Percentiles rank a stretch among this genome's conserved stretches.
Conservation (phyloP, 495 filamentous ascomycete species). For the Venustampulla echinocandica region DNA sequence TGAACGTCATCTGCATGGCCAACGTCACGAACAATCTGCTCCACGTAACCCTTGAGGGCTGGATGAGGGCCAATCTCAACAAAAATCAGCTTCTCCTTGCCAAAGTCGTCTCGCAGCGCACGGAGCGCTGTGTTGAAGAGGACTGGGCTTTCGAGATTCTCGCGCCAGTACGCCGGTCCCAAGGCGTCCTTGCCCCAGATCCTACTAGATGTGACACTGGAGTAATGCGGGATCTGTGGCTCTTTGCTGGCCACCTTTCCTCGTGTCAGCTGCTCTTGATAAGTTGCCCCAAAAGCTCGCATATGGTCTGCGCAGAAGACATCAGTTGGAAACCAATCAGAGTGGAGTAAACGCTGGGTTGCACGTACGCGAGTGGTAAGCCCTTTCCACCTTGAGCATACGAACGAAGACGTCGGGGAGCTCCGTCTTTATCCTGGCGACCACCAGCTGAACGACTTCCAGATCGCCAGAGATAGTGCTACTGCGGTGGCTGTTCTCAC, state of each 20-base stretch:
- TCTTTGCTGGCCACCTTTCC: background rate
- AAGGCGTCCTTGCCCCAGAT: slow-evolving; percentile 15
- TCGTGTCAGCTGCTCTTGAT: background rate
- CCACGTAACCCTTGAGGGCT: slow-evolving; percentile 51
- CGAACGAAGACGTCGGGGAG: slow-evolving; percentile 36
- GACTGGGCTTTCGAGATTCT: slow-evolving; percentile 45
- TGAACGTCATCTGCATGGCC: slow-evolving; percentile 26
- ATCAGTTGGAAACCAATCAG: too few relatives aligned
- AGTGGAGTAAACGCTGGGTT: too few relatives aligned
- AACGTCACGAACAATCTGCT: slow-evolving; percentile 32
- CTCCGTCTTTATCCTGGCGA: slow-evolving; percentile 32
- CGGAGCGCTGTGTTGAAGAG: slow-evolving; percentile 28
- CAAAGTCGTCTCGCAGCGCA: background rate
- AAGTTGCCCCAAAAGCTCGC: too few relatives aligned
- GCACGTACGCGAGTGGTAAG: slow-evolving; percentile 40
- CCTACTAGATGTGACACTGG: slow-evolving; percentile 27
- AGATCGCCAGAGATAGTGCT: slow-evolving; percentile 50
- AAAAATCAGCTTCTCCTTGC: background rate
- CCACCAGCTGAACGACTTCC: slow-evolving; percentile 35
- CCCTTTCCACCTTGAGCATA: slow-evolving; percentile 40
- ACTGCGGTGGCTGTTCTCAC: slow-evolving; percentile 49
- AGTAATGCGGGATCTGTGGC: slow-evolving; percentile 26
- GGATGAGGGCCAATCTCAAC: slow-evolving; percentile 60
- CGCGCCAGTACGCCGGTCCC: slow-evolving; percentile 38
- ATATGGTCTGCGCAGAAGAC: too few relatives aligned